phyloP scores from a whole-genome alignment of 164 flowering plant genomes.

The Berberis thunbergii region DNA sequence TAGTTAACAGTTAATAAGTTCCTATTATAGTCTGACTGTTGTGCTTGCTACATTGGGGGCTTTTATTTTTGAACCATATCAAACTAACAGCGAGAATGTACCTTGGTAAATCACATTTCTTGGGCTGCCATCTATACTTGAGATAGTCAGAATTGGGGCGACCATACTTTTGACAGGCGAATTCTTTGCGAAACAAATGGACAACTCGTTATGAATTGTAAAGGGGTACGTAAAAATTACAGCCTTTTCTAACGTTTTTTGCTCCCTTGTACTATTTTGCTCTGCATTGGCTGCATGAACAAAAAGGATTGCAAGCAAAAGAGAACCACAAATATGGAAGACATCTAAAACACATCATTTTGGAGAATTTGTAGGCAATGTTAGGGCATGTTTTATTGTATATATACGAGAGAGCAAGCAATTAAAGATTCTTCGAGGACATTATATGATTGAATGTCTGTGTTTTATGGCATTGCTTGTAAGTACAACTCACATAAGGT shows the following conservation, averaged over 20 bases:
- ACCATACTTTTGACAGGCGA: not conserved
- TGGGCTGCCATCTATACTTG: slow-evolving; percentile 4
- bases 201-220: not conserved
- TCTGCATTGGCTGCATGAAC: not conserved
- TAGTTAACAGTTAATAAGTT: too few species aligned
- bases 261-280: not conserved
- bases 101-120: not conserved
- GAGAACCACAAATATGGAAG: not conserved
- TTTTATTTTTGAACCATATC: not conserved
- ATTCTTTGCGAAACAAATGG: not conserved
- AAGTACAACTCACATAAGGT: too few species aligned
- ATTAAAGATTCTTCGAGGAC: too few species aligned
- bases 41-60: too few species aligned
- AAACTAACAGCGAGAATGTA: not conserved
- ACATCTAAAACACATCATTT: not conserved
- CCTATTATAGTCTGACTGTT: too few species aligned
- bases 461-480: too few species aligned
- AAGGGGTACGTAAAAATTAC: slow-evolving; percentile 1
- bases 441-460: too few species aligned
- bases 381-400: too few species aligned
- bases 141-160: not conserved
- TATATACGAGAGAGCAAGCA: too few species aligned
- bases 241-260: not conserved
- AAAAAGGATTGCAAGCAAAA: not conserved
- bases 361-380: not conserved